phyloP scores from a whole-genome alignment of 106 monocot species.

The Chionographis japonica region DNA sequence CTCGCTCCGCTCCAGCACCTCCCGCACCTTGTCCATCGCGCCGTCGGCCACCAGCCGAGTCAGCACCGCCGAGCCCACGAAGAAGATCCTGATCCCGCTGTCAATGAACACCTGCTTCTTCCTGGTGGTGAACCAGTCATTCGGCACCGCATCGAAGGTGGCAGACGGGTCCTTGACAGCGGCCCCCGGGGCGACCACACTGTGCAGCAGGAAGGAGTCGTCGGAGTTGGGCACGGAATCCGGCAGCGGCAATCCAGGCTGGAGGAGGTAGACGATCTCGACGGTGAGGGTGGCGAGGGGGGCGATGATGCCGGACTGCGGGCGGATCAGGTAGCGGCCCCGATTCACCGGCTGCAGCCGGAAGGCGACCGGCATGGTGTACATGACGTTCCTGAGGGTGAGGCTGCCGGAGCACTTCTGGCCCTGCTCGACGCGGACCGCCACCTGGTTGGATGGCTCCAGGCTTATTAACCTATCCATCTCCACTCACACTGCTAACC shows the following conservation, averaged over 20 bases:
- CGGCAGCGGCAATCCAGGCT: background rate
- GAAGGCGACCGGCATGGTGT: conserved; percentile 27
- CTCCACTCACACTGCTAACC: no score
- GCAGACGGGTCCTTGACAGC: background rate
- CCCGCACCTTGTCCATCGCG: conserved; percentile 7
- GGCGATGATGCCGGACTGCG: conserved; percentile 17
- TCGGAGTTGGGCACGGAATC: conserved; percentile 8
- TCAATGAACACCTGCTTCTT: conserved; percentile 23
- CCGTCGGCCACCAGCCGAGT: conserved; percentile 4
- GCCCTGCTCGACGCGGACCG: conserved; percentile 13
- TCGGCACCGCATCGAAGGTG: conserved; percentile 11
- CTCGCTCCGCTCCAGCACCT: conserved; percentile 17
- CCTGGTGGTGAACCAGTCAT: conserved; percentile 21
- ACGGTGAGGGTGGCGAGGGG: conserved; percentile 13
- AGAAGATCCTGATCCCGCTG: conserved; percentile 10
- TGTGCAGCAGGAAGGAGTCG: conserved; percentile 21
- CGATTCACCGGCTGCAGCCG: conserved; percentile 12
- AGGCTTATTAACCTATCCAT: conserved; percentile 17
- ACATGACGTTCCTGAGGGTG: conserved; percentile 26
- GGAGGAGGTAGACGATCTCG: conserved; percentile 10
- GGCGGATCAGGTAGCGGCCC: conserved; percentile 1
- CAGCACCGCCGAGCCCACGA: conserved; percentile 20
- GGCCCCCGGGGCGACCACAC: conserved; percentile 20
- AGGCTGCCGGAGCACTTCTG: conserved; percentile 8
- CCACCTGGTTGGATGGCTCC: conserved; percentile 19